Conservation (phyloP, 2,329 filamentous ascomycete genomes). For the Pseudocercospora ulei region DNA sequence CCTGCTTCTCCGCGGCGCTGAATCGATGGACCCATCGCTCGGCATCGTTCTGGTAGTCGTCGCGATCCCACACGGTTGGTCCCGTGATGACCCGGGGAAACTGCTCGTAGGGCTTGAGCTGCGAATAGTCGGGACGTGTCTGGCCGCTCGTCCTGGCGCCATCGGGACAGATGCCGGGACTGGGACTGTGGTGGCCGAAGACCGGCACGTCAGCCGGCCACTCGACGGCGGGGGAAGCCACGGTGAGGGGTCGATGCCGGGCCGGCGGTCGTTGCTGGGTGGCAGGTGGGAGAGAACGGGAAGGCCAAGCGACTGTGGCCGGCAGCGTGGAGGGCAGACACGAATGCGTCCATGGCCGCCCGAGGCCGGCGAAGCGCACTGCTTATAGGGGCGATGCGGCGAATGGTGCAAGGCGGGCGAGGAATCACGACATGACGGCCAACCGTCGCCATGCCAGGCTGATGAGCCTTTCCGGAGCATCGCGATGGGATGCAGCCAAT, state of each 20-base stretch:
- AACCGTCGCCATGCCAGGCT: no score
- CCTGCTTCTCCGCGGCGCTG: conserved; percentile 54
- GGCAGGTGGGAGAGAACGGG: conserved; percentile 28
- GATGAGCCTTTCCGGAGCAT: no score
- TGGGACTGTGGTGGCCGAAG: conserved; percentile 32
- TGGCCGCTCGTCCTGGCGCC: conserved; percentile 62
- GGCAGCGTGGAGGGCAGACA: conserved; percentile 14
- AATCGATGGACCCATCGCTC: conserved; percentile 66
- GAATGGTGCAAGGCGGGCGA: no score
- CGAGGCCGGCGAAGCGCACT: no score
- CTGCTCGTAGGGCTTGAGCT: conserved; percentile 55
- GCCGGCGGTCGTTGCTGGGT: conserved; percentile 33
- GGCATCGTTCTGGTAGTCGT: conserved; percentile 53
- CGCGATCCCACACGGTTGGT: conserved; percentile 60
- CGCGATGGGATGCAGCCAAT: no score
- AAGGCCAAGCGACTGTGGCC: conserved; percentile 19
- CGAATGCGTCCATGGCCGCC: no score
- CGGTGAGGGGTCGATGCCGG: conserved; percentile 7
- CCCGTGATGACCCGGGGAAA: conserved; percentile 65
- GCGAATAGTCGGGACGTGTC: conserved; percentile 57
- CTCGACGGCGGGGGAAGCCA: conserved; percentile 23
- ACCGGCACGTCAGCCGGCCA: conserved; percentile 16
- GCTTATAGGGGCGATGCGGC: no score
- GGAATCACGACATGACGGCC: no score
- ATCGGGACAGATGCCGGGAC: conserved; percentile 51